A percentile compares a stretch with the other conserved stretches of the same genome.
Conservation (phyloP, 345 rosid species). For the Eucalyptus cloeziana region DNA sequence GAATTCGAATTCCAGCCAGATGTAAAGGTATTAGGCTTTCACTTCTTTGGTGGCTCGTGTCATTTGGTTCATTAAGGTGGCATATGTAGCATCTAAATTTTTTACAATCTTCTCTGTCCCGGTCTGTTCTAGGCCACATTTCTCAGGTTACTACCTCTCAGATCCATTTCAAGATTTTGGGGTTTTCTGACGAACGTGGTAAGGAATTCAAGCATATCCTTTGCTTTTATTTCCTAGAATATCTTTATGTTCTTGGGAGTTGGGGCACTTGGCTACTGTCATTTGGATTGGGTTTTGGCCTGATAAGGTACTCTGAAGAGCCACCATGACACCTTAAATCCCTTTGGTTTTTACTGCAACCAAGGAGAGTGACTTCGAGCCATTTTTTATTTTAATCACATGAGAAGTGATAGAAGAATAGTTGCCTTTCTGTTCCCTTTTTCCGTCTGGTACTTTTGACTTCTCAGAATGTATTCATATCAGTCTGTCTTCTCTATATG, state of each 20-base stretch:
- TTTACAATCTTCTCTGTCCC: not conserved
- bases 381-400: not conserved
- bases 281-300: not conserved
- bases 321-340: not conserved
- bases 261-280: not conserved
- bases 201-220: conserved; percentile 2
- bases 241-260: not conserved
- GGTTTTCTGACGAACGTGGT: conserved; percentile 65
- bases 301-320: not conserved
- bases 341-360: not conserved
- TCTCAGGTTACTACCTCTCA: conserved; percentile 66
- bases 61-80: not conserved
- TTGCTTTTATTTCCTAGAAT: not conserved
- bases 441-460: not conserved
- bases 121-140: conserved; percentile 57
- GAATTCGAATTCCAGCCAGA: conserved; percentile 80
- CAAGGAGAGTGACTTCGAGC: not conserved
- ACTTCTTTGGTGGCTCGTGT: not conserved
- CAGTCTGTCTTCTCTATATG: not conserved
- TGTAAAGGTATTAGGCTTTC: conserved; percentile 26
- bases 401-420: not conserved
- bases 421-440: not conserved
- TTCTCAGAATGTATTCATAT: not conserved
- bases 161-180: conserved; percentile 84
- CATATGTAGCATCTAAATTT: not conserved